Base-by-base conservation (phyloP, 2,329 filamentous ascomycete species). In the Clarireedia hainanense region DNA sequence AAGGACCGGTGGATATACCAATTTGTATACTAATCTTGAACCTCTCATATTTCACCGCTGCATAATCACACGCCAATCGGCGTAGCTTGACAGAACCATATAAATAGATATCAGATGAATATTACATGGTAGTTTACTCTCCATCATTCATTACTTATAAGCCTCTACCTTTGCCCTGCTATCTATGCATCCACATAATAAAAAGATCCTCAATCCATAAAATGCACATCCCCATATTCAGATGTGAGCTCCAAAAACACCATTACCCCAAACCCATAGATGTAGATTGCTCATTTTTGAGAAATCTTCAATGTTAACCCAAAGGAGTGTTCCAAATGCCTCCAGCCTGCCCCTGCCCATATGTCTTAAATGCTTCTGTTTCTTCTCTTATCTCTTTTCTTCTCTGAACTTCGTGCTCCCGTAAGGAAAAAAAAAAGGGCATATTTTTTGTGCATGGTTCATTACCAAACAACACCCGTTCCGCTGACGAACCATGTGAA, bases 401-500 rank as follows among this genome's bases (percentile, higher is more conserved):
- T 47, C 50, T 52, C 46, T 43, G 27, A 30, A 30, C 7, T 2
- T 30, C 27, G 27, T 30, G 4, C 27, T 4, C 27, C 27, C 27
- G 27, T 30, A 30, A 10, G 27, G 12, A 20, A 20, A 20, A 20
- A 20, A 20, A 20, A 20, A 20, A 20, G 27, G 27, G 27, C 27
- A 30, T 30, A 30, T 10, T 9, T 30, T 23, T 34, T 34, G n/a
- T 36, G 20, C 47, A 49, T 12, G 27, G 27, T 30, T n/a, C 20
- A n/a, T 49, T 62, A 70, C 67, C 67, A 70, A 48, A 69, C 65
- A 6, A 70, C 61, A 17, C 64, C 63, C 26, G 59, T 50, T 2
- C 81, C 80, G 24, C 73, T 73, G 39, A 84, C 80, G 62, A 85
- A 85, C 81, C 81, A 85, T 30, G 81, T 84, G 61, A 85, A 85